These are phyloP conservation scores for Linderniella brevidens DNA, from an alignment of 257 asterid genomes.

Conservation along the genomic window DNA sequence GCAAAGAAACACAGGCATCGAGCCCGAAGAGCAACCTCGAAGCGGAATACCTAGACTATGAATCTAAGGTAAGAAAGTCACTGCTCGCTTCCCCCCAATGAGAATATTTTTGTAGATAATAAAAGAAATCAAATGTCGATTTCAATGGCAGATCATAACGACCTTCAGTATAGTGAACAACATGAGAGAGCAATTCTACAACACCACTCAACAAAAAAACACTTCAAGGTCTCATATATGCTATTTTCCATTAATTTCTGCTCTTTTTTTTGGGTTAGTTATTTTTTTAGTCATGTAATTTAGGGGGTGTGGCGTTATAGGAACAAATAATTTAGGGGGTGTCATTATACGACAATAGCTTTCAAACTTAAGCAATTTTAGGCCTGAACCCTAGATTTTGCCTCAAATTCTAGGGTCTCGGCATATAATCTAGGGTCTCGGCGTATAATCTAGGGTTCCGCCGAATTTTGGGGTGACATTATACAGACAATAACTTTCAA, in stretches of 20 bases:
- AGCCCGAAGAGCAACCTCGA: slow-evolving; percentile 70
- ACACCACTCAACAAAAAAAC: slow-evolving; percentile 31
- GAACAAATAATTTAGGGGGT: no score
- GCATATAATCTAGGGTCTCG: no score
- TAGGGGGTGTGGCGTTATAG: no score
- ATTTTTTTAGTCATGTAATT: no score
- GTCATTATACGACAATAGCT: no score
- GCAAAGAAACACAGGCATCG: slow-evolving; percentile 27
- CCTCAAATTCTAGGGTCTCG: no score
- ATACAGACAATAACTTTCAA: no score
- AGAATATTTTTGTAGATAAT: not conserved
- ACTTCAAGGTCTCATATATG: slow-evolving; percentile 37
- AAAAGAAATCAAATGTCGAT: not conserved
- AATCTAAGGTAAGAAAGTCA: slow-evolving; percentile 50
- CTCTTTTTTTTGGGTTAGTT: not conserved
- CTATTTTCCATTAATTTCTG: slow-evolving; percentile 7
- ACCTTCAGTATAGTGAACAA: slow-evolving; percentile 78
- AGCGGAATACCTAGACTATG: slow-evolving; percentile 79
- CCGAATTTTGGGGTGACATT: no score
- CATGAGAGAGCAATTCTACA: slow-evolving; percentile 70
- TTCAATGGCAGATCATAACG: slow-evolving; percentile 45
- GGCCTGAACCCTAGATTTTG: no score
- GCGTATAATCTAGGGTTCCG: no score
- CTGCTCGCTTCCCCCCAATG: no score
- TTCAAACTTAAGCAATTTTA: no score